Evolutionary conservation across 306 rosid species (phyloP), one percentile per base, ranked within the genome.

Genomic region (Prinsepia uniflora): DNA sequence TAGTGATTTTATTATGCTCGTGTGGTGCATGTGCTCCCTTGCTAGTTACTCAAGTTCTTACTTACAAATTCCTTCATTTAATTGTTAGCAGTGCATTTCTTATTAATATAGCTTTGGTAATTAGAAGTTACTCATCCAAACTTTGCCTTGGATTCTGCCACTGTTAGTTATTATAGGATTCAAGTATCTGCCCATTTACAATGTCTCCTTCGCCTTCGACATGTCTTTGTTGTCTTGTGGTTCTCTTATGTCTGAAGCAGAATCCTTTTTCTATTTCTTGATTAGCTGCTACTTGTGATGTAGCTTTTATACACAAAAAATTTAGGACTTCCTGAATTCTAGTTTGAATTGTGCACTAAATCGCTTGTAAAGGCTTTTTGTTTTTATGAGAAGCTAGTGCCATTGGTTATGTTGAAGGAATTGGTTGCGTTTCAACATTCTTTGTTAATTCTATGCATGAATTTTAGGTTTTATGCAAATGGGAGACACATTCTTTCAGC

Each of bases 401-500:
- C 6, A 5, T 57, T 66, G 58, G 2, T 39, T 52, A 43, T 43
- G 17, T 42, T 48, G 52, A 19, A 36, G 43, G 5, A 18, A 8
- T 41, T 34, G 47, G 47, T 65, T 65, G 45, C 58, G 36, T 66
- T 72, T 41, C 19, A 9, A 19, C 15, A 40, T 42, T 49, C 49
- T 65, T 43, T 56, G 49, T 63, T 61, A 63, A 41, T 17, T 63
- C 58, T 19, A 66, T 68, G 54, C 67, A 42, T 83, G 41, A 74
- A 3, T 71, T 48, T 43, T 86, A 94, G 98, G 89, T 94, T 94
- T 85, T 94, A 90, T 83, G 92, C 96, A 41, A 90, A 90, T 76
- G 98, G 98, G 81, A 90, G 98, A 77, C 96, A 90, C 80, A 89
- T 94, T 79, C 87, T 94, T 67, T 94, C 98, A 41, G 98, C 98